phyloP scores from a whole-genome alignment of 176 grass and related monocot genomes.

The sorghum (Sorghum bicolor) region DNA sequence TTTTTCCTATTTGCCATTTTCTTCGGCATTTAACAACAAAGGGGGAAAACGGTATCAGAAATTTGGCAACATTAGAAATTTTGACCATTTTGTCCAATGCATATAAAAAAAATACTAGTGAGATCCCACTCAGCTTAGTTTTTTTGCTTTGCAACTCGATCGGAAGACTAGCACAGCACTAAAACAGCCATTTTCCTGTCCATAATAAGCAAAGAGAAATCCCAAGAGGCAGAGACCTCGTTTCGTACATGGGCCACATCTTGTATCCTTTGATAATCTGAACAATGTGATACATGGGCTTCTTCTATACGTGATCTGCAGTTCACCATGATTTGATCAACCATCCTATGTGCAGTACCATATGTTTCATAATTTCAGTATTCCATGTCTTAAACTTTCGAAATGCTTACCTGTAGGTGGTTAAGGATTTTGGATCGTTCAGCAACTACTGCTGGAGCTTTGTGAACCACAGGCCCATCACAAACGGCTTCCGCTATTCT shows the following conservation, averaged over 20 bases:
- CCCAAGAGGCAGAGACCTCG: background rate
- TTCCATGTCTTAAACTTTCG: background rate
- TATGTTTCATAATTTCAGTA: background rate
- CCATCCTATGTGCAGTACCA: background rate
- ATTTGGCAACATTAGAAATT: background rate
- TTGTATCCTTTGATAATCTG: background rate
- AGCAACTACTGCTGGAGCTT: constrained; percentile 65
- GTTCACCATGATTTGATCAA: background rate
- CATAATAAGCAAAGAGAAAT: background rate
- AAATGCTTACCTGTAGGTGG: constrained; percentile 29
- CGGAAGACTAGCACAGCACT: background rate
- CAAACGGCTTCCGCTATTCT: constrained; percentile 43
- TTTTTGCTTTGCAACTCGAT: background rate
- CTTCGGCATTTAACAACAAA: background rate
- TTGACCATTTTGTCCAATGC: background rate
- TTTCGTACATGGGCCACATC: background rate
- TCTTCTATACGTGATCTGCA: background rate
- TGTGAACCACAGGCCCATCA: constrained; percentile 48
- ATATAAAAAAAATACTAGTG: background rate
- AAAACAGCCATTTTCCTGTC: background rate
- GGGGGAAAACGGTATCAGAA: background rate
- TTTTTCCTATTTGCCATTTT: background rate
- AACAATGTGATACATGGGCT: background rate
- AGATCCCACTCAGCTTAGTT: background rate
- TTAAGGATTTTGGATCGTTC: constrained; percentile 57